These are phyloP conservation scores for Prillingera fragicola DNA, from an alignment of 1,284 basidiomycete genomes.

Conservation along the genomic window DNA sequence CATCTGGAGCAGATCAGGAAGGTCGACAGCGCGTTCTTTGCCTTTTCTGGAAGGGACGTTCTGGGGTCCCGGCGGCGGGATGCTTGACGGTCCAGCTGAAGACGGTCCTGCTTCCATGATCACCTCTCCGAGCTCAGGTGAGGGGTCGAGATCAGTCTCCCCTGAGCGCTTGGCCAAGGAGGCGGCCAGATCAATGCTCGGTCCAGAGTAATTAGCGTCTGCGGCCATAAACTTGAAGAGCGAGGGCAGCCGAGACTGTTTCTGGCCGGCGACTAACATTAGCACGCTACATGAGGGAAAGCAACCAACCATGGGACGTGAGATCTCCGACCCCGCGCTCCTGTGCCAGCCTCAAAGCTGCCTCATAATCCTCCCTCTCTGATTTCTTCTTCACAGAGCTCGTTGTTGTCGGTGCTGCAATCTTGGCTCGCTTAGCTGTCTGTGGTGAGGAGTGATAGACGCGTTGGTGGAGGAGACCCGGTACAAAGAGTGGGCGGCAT, in stretches of 20 bases:
- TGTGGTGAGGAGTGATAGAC: too few species aligned
- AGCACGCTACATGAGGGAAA: not conserved
- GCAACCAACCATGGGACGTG: not conserved
- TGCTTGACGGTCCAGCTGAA: not conserved
- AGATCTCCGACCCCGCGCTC: not conserved
- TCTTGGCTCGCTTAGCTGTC: too few species aligned
- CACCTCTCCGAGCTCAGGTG: not conserved
- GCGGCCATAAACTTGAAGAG: slow-evolving; percentile 16
- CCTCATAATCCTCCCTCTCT: not conserved
- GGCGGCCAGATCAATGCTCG: not conserved
- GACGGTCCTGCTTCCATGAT: not conserved
- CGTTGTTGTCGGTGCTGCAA: too few species aligned
- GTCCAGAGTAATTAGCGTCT: not conserved
- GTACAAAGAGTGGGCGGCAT: slow-evolving; percentile 1
- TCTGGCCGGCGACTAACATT: not conserved
- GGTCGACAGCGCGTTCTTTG: slow-evolving; percentile 22
- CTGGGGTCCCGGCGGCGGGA: not conserved
- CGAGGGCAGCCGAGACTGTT: slow-evolving; percentile 15
- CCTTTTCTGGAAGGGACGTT: slow-evolving; percentile 18
- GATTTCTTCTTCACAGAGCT: too few species aligned
- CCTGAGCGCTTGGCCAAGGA: not conserved
- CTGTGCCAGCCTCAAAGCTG: not conserved
- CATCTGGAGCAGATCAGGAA: not conserved
- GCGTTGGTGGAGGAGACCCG: too few species aligned
- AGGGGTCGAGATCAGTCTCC: not conserved